phyloP scores from a whole-genome alignment of 2,329 filamentous ascomycete genomes.

The Xylariaceae sp. region DNA sequence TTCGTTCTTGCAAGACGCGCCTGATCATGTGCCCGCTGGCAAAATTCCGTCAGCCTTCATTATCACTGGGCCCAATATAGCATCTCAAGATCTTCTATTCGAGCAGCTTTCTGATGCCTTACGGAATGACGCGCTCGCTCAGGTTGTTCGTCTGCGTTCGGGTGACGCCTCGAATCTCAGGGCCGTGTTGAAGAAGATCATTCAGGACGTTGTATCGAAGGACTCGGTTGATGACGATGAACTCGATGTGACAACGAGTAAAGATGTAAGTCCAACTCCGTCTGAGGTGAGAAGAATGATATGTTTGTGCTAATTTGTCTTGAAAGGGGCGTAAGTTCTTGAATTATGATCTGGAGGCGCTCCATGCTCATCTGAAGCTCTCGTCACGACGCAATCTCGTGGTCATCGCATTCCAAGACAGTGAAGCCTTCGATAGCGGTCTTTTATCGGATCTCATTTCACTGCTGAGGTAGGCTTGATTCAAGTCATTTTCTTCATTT shows the following conservation, averaged over 20 bases:
- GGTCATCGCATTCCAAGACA: constrained; percentile 71
- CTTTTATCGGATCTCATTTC: constrained; percentile 67
- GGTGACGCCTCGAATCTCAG: constrained; percentile 70
- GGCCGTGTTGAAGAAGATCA: constrained; percentile 65
- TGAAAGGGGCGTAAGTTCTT: constrained; percentile 58
- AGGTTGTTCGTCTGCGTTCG: constrained; percentile 63
- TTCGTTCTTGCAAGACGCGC: constrained; percentile 45
- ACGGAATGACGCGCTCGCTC: constrained; percentile 42
- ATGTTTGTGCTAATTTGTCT: constrained; percentile 13
- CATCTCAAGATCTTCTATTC: constrained; percentile 69
- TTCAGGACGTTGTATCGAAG: constrained; percentile 56
- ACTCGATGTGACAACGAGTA: constrained; percentile 38
- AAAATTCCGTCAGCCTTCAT: constrained; percentile 67
- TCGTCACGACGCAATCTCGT: constrained; percentile 51
- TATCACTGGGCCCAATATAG: constrained; percentile 72
- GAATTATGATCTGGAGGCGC: constrained; percentile 71
- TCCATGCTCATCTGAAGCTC: constrained; percentile 55
- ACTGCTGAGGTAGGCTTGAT: constrained; percentile 53
- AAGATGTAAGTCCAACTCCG: constrained; percentile 39
- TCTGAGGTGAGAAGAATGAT: neutral
- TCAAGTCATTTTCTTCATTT: constrained; percentile 20
- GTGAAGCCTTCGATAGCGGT: constrained; percentile 70
- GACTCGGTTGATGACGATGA: constrained; percentile 51
- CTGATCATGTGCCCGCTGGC: constrained; percentile 30
- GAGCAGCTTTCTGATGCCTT: constrained; percentile 59